phyloP scores from a whole-genome alignment of 495 filamentous ascomycete species.

The Arthonia radiata region DNA sequence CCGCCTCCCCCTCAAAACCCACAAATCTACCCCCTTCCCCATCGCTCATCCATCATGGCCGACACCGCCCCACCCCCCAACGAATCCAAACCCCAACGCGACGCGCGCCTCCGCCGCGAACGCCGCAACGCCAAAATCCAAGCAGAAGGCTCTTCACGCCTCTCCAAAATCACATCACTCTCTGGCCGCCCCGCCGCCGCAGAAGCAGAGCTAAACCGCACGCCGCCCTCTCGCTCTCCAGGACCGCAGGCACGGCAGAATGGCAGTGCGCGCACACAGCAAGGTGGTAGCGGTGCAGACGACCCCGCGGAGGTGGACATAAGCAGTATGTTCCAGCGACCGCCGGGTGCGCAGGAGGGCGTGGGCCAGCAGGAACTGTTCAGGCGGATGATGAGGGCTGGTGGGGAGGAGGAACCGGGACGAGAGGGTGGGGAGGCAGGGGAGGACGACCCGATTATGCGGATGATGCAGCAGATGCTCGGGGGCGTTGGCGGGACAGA shows the following conservation, averaged over 20 bases:
- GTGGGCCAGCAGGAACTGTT: neutral
- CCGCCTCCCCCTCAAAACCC: too few relatives aligned
- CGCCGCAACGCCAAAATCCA: conserved; percentile 75
- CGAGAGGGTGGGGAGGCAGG: neutral
- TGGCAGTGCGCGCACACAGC: too few relatives aligned
- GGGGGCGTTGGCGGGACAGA: conserved; percentile 18
- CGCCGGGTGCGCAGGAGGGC: neutral
- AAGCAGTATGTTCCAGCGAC: conserved; percentile 1
- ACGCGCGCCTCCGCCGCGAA: conserved; percentile 70
- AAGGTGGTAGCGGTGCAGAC: conserved; percentile 9
- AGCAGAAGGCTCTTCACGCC: conserved; percentile 48
- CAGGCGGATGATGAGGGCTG: neutral
- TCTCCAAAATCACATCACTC: conserved; percentile 65
- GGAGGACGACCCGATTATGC: conserved; percentile 21
- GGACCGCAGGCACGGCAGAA: conserved; percentile 7
- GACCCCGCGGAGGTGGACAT: conserved; percentile 61
- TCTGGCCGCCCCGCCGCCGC: conserved; percentile 31
- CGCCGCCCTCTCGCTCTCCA: conserved; percentile 8
- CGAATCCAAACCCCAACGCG: conserved; percentile 34
- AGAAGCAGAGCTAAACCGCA: conserved; percentile 1
- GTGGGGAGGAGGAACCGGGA: neutral
- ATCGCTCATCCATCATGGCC: too few relatives aligned
- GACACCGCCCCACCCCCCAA: too few relatives aligned
- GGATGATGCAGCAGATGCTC: conserved; percentile 35
- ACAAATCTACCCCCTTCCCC: too few relatives aligned